phyloP scores from a whole-genome alignment of 2,329 filamentous ascomycete species.

The Scedosporium apiospermum region DNA sequence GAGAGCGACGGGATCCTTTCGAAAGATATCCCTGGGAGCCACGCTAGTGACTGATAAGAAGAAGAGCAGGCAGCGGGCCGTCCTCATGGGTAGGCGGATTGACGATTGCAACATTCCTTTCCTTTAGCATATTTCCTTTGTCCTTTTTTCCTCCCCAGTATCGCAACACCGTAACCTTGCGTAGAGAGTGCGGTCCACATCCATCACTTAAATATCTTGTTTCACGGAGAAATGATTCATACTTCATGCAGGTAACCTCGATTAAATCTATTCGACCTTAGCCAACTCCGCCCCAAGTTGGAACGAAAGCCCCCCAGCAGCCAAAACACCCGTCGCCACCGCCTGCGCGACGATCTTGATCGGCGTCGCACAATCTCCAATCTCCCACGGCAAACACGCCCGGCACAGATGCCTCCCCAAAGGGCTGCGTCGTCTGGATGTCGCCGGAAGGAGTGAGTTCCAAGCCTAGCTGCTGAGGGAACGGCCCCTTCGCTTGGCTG shows the following conservation, averaged over 20 bases:
- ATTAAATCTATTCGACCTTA: neutral
- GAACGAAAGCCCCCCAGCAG: constrained; percentile 16
- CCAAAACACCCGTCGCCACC: constrained; percentile 17
- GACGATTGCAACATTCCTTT: no score
- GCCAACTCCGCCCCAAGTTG: constrained; percentile 11
- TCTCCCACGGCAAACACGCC: constrained; percentile 48
- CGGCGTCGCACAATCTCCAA: constrained; percentile 34
- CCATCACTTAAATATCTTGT: no score
- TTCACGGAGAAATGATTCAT: no score
- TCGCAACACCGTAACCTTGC: no score
- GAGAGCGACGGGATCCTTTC: no score
- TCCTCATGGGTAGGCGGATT: no score
- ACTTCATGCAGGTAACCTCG: neutral
- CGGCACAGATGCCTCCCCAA: constrained; percentile 36
- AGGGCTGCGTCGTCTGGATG: constrained; percentile 31
- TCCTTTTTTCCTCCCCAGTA: no score
- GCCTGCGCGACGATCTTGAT: constrained; percentile 21
- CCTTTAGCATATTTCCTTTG: no score
- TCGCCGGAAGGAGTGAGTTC: constrained; percentile 31
- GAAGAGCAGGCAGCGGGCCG: no score
- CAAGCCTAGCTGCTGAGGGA: constrained; percentile 33
- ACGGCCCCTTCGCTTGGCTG: constrained; percentile 26
- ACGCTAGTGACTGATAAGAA: no score
- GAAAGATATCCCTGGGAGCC: no score
- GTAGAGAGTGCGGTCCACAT: no score